These are phyloP conservation scores for Xylariaceae sp. DNA, from an alignment of 2,329 filamentous ascomycete genomes.

Conservation along the genomic window DNA sequence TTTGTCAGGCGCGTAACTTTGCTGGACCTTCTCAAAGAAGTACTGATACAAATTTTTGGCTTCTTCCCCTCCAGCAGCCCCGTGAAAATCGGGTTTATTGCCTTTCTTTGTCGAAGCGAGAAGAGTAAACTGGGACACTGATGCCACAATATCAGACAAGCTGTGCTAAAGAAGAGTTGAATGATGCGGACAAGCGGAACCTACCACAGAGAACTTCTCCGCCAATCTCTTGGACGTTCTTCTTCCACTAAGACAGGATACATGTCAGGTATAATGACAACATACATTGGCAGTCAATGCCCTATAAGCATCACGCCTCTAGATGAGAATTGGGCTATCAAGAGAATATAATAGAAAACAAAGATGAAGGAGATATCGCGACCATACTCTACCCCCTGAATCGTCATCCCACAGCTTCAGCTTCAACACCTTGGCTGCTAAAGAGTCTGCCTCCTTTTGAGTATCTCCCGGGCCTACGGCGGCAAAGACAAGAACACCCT, in stretches of 20 bases:
- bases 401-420: slow-evolving; percentile 92
- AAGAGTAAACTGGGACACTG: slow-evolving; percentile 96
- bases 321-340: background rate
- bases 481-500: slow-evolving; percentile 88
- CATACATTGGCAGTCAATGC: background rate
- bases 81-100: slow-evolving; percentile 93
- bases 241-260: slow-evolving; percentile 75
- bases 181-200: slow-evolving; percentile 35
- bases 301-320: background rate
- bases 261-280: slow-evolving; percentile 26
- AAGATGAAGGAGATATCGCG: slow-evolving; percentile 18
- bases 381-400: slow-evolving; percentile 66
- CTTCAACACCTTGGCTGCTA: slow-evolving; percentile 87
- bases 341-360: slow-evolving; percentile 11
- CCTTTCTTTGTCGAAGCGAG: slow-evolving; percentile 94
- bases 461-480: slow-evolving; percentile 91
- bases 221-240: slow-evolving; percentile 82
- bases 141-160: slow-evolving; percentile 13
- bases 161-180: background rate
- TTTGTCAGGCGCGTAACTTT: slow-evolving; percentile 72
- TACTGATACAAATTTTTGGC: slow-evolving; percentile 83
- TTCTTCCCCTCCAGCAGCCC: slow-evolving; percentile 78
- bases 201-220: slow-evolving; percentile 95
- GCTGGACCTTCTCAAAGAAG: slow-evolving; percentile 79
- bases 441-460: slow-evolving; percentile 81